Evolutionary conservation across 148 eudicot genomes (phyloP), one percentile per base, ranked within the genome.

Genomic region (Oxyria digyna): DNA sequence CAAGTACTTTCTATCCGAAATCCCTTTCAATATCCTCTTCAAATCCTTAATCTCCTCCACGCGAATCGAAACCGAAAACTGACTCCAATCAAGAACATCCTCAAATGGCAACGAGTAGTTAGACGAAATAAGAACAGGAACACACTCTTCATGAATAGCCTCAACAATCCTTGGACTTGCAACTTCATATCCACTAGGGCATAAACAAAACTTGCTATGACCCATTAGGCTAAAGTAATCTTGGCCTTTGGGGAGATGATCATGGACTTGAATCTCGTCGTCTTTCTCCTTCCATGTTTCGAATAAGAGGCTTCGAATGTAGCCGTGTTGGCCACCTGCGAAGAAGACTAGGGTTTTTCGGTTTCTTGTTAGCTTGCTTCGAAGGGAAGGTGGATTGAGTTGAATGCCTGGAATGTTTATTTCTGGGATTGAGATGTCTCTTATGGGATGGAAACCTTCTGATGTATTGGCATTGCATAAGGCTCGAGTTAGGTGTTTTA

Each of bases 401-500:
- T 3, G 6, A 41, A 82, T 80, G 0, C 78, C 71, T 27, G 45
- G 71, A 63, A 82, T 78, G 62, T 86, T 76, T 69, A 88, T 80
- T 71, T 88, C 96, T 0, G 88, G 86, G 65, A 87, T 21, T 17
- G 96, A 52, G 1, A 72, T 84, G 45, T 88, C 96, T 54, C 78
- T 81, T 6, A 49, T 42, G 18, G 96, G 91, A 23, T 76, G 76
- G 78, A 88, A 88, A 8, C 91, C 91, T 74, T 88, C 91, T 0
- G 91, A 82, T 1, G 81, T 82, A 67, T 88, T 88, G 13, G 96
- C 96, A 43, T 88, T 88, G 80, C 91, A 88, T 4, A 88, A 62
- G 1, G 82, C 96, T 80, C 96, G 77, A 26, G 86, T 86, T 67
- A 84, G 78, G 46, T 79, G 81, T 35, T 82, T 81, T 82, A 67